phyloP scores from a whole-genome alignment of 108 stramenopile species.

The Fragilaria radians region DNA sequence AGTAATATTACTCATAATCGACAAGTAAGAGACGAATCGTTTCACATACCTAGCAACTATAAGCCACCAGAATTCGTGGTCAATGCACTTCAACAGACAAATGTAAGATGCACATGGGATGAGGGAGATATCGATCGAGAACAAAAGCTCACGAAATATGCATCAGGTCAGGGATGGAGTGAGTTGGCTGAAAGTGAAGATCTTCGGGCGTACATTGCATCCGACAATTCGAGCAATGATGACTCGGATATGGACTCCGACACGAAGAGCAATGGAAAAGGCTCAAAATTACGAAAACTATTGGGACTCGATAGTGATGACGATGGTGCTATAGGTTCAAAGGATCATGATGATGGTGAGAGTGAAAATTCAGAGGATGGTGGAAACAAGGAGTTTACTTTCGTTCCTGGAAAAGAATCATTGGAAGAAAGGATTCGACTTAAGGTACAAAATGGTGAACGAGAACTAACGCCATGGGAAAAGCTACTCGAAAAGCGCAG shows the following conservation, averaged over 20 bases:
- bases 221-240: constrained; percentile 67
- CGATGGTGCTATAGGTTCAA: constrained; percentile 11
- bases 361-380: constrained; percentile 17
- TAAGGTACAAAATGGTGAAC: constrained; percentile 38
- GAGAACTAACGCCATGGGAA: constrained; percentile 76
- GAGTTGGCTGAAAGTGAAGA: constrained; percentile 79
- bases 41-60: constrained; percentile 78
- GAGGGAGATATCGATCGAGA: constrained; percentile 87
- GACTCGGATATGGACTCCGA: constrained; percentile 10
- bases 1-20: constrained; percentile 48
- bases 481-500: constrained; percentile 83
- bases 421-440: constrained; percentile 71
- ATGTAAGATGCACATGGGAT: constrained; percentile 96
- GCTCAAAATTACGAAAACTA: constrained; percentile 13
- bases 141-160: constrained; percentile 66
- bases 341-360: constrained; percentile 11
- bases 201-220: constrained; percentile 83
- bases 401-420: constrained; percentile 51
- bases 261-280: constrained; percentile 14
- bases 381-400: constrained; percentile 56
- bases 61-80: constrained; percentile 85
- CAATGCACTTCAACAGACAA: constrained; percentile 86
- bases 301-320: constrained; percentile 24
- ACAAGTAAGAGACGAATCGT: constrained; percentile 64
- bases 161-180: constrained; percentile 56